Base-by-base conservation (phyloP, 1,139 yeast genomes). In the Geotrichum restrictum region DNA sequence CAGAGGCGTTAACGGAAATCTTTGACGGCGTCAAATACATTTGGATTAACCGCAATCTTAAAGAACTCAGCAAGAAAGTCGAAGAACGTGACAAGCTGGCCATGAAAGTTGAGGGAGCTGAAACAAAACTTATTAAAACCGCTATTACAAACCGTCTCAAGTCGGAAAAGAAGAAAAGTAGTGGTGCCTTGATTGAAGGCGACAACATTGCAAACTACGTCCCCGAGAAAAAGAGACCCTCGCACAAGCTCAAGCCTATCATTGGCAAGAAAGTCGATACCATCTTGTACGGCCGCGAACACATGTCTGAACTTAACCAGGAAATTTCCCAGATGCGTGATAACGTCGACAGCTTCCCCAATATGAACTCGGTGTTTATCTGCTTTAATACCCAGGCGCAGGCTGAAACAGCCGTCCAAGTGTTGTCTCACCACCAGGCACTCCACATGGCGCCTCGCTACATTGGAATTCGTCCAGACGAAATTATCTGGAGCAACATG, bases 341-440 rank as follows among this genome's bases (percentile, higher is more conserved):
- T 61, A 71, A 73, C 48, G 67, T 74, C 18, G 70, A 74, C 55
- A 64, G 63, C 13, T 51, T 51, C 24, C 65, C 72, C 33, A 73
- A 77, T 19, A 65, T 69, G 45, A 70, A 70, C 55, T 85, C 96
- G 37, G 95, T 86, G 18, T 89, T 93, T 66, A 77, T 91, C 49
- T 93, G 87, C 66, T 93, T 93, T 69, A 82, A 86, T 52, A 80
- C 89, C 55, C 97, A 89, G 69, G 82, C 85, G 64, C 88, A 88
- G 62, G 88, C 94, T 39, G 96, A 91, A 70, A 75, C 83, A 60
- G 98, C 97, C n/a, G 82, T 76, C 66, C 98, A 91, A 71, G 80
- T 87, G 27, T 59, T 74, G 29, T 81, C 88, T 11, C 83, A 80
- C 69, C 85, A 85, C 64, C 70, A 72, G 16, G 87, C 89, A 3